A percentile compares a stretch with the other conserved stretches of the same genome.
Evolutionary conservation across 1,284 basidiomycete species (phyloP).

Genomic region (Tetrapyrgos nigripes): DNA sequence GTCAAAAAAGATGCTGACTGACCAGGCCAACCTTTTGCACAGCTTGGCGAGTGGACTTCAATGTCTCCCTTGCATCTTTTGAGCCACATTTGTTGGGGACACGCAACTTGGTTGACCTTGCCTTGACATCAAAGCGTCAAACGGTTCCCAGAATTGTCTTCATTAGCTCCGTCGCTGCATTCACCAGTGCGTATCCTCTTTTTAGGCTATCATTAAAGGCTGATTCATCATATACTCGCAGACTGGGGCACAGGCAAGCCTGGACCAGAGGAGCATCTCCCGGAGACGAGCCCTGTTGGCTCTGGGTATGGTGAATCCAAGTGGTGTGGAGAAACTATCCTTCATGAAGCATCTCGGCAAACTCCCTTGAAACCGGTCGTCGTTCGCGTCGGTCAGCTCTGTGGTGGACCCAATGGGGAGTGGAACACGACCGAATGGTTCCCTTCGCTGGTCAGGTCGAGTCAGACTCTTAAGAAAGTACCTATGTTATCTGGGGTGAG

Average conservation of each 20-base stretch:
- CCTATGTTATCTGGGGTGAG: conserved; percentile 26
- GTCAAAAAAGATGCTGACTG: not conserved
- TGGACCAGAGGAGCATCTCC: not conserved
- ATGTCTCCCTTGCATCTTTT: conserved; percentile 3
- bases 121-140: not conserved
- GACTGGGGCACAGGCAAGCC: not conserved
- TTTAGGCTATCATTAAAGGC: not conserved
- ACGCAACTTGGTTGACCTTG: conserved; percentile 6
- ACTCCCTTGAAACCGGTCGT: not conserved
- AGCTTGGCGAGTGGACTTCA: conserved; percentile 10
- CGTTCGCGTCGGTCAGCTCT: not conserved
- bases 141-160: not conserved
- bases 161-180: not conserved
- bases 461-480: conserved; percentile 22
- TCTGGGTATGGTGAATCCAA: not conserved
- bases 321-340: not conserved
- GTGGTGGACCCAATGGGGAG: conserved; percentile 8
- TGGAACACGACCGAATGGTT: conserved; percentile 21
- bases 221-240: not conserved
- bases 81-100: conserved; percentile 2
- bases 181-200: not conserved
- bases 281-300: not conserved
- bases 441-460: conserved; percentile 16
- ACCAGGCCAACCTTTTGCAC: not conserved
- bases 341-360: not conserved